phyloP scores from a whole-genome alignment of 177 flowering plant species.

The Vitis hybrid region DNA sequence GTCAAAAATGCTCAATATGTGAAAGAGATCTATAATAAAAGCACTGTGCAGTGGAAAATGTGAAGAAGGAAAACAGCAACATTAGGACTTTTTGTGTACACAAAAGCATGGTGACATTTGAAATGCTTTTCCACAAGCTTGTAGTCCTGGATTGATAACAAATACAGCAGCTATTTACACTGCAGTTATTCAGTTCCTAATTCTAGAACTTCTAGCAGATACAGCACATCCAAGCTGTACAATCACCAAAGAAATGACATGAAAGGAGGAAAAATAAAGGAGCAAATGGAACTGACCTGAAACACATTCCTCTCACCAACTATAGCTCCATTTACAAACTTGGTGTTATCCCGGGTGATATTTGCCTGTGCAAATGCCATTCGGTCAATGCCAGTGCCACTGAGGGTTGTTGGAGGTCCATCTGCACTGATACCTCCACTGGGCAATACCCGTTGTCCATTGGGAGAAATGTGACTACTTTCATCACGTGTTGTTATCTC shows the following conservation, averaged over 20 bases:
- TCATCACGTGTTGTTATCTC: constrained; percentile 98
- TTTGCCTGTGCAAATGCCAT: constrained; percentile 93
- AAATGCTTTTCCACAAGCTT: background rate
- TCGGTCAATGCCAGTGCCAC: constrained; percentile 93
- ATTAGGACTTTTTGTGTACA: background rate
- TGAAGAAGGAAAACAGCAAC: background rate
- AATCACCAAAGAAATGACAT: background rate
- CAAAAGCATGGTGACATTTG: background rate
- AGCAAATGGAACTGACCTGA: constrained; percentile 59
- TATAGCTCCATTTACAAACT: constrained; percentile 89
- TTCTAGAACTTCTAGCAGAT: background rate
- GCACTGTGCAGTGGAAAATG: background rate
- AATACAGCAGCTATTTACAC: no score
- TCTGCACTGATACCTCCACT: constrained; percentile 94
- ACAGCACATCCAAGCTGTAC: background rate
- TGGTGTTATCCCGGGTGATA: constrained; percentile 94
- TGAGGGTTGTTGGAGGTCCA: constrained; percentile 98
- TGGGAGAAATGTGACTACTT: constrained; percentile 78
- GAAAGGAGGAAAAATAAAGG: background rate
- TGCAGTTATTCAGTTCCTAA: no score
- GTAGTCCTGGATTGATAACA: no score
- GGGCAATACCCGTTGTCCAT: constrained; percentile 90
- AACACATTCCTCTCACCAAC: constrained; percentile 96
- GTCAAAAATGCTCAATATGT: background rate
- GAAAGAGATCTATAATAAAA: no score